Evolutionary conservation across 306 rosid genomes (phyloP).

Genomic region (Inga laurina): DNA sequence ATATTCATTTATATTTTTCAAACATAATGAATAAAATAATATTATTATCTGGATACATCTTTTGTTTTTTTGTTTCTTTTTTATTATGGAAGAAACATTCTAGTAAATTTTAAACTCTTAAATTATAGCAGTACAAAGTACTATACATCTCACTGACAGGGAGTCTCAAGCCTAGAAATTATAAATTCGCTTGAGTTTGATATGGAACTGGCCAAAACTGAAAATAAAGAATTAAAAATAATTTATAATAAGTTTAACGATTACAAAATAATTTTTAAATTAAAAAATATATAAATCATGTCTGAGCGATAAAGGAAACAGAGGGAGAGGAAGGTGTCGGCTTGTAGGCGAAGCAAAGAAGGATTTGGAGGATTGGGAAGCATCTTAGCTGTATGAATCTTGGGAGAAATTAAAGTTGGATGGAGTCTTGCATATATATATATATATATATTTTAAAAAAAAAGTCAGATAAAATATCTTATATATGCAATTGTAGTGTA

Average conservation of each 20-base stretch:
- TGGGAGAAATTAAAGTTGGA: too few species aligned
- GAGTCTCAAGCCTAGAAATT: neutral
- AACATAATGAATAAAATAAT: slow-evolving; percentile 13
- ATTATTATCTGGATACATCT: neutral
- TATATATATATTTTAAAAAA: too few species aligned
- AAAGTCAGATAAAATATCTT: neutral
- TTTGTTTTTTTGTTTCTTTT: neutral
- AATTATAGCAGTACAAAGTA: neutral
- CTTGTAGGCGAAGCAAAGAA: slow-evolving; percentile 59
- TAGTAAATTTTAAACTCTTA: neutral
- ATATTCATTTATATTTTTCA: slow-evolving; percentile 3
- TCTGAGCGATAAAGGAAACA: neutral
- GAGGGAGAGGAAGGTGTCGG: neutral
- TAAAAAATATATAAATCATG: neutral
- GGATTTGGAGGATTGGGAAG: neutral
- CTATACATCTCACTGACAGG: neutral
- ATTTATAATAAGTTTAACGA: neutral
- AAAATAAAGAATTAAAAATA: too few species aligned
- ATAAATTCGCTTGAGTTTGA: neutral
- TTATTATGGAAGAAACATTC: neutral
- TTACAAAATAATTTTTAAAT: too few species aligned
- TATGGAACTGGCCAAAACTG: neutral
- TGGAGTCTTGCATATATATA: too few species aligned
- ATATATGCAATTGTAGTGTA: neutral
- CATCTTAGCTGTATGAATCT: neutral